These are phyloP conservation scores for Termitomyces heimii DNA, from an alignment of 768 basidiomycete genomes.

Conservation along the genomic window DNA sequence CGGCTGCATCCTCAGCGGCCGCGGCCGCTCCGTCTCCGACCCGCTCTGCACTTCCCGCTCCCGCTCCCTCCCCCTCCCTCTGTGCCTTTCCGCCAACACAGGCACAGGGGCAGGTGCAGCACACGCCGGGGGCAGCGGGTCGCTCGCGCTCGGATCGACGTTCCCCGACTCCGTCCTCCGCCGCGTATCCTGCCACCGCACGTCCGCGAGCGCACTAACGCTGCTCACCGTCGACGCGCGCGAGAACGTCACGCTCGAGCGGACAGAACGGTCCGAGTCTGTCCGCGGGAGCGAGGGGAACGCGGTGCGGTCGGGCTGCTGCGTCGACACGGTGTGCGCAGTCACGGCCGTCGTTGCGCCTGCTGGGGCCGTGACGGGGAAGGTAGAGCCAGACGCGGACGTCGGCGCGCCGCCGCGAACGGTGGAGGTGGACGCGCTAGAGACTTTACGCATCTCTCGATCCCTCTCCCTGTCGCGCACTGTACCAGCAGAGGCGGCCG, in stretches of 20 bases:
- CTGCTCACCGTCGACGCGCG: conserved; percentile 47
- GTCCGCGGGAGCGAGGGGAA: conserved; percentile 32
- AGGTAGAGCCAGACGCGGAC: conserved; percentile 6
- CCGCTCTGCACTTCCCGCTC: conserved; percentile 19
- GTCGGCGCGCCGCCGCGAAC: conserved; percentile 27
- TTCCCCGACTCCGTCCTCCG: conserved; percentile 22
- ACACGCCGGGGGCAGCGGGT: conserved; percentile 1
- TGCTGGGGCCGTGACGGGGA: conserved; percentile 36
- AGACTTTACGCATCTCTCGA: conserved; percentile 25
- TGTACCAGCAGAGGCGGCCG: neutral
- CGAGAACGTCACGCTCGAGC: conserved; percentile 58
- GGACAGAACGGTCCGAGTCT: conserved; percentile 40
- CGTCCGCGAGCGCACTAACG: conserved; percentile 43
- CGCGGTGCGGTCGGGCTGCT: conserved; percentile 16
- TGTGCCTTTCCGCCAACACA: neutral
- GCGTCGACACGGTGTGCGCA: conserved; percentile 49
- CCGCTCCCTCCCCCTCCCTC: neutral
- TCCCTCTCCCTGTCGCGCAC: conserved; percentile 15
- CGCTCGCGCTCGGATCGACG: conserved; percentile 17
- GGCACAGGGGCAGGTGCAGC: neutral
- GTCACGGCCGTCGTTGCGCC: conserved; percentile 66
- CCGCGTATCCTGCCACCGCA: conserved; percentile 45
- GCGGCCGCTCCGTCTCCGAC: conserved; percentile 41
- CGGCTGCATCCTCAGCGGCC: conserved; percentile 34
- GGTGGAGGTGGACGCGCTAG: conserved; percentile 36